Evolutionary conservation across 75 land plant species (phyloP), one percentile per base, ranked within the genome.

Genomic region (Pinus tabuliformis): DNA sequence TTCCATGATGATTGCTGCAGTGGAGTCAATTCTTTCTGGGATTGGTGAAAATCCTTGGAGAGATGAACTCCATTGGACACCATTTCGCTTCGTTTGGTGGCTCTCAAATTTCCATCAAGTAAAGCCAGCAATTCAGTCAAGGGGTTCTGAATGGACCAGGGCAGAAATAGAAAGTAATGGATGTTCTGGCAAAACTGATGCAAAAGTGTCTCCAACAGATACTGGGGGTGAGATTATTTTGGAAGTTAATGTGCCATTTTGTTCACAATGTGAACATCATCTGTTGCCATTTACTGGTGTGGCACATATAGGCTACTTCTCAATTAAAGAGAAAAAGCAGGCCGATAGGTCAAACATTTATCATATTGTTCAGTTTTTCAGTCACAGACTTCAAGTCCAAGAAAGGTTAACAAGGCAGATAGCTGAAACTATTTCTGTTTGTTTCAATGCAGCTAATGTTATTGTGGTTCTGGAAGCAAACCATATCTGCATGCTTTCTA

Each of bases 251-350:
- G 42, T 91, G 30, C 79, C 91, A 20, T 95, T 92, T 60, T 90
- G 90, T 77, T 87, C 98, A 15, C 90, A 82, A 52, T 95, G 98
- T 80, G 95, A 95, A 77, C 98, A 95, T 76, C 98, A 95, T 82
- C 77, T 92, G 18, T 82, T 95, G 57, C 98, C 98, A 16, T 95
- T 95, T 74, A 81, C 84, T 60, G 95, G 98, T 36, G 84, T 87
- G 26, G 98, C 89, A 36, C 98, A 95, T 74, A 74, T 95, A n/a
- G 93, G 93, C 2, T 91, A 76, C 77, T 60, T 89, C 13, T 16
- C 62, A 57, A 56, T 58, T 42, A 78, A 78, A 57, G 83, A 79
- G 56, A 24, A 56, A 3, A 64, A 62, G 9, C 18, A 64, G 60
- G n/a, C 84, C 56, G 82, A 80, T n/a, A 86, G 86, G 76, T 80